phyloP scores from a whole-genome alignment of 352 stramenopile species.

The Phytophthora pinifolia region DNA sequence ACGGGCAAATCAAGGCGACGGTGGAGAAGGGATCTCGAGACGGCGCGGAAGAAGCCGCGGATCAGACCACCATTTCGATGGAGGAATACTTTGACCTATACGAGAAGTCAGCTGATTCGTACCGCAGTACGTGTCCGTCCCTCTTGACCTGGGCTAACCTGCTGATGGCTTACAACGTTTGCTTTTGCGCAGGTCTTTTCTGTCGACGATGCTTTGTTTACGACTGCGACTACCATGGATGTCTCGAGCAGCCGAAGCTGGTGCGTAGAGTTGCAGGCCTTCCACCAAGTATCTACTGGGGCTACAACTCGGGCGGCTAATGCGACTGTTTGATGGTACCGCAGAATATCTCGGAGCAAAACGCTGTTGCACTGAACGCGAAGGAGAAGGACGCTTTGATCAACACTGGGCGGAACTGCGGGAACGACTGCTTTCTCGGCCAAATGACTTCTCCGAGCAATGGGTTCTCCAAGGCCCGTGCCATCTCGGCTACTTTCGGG shows the following conservation, averaged over 20 bases:
- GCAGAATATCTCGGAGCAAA: slow-evolving; percentile 65
- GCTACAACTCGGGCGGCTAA: neutral
- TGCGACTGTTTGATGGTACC: slow-evolving; percentile 7
- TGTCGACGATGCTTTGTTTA: slow-evolving; percentile 84
- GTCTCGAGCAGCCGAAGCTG: slow-evolving; percentile 53
- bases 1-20: slow-evolving; percentile 7
- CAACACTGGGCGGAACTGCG: slow-evolving; percentile 69
- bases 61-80: slow-evolving; percentile 27
- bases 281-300: neutral
- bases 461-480: slow-evolving; percentile 51
- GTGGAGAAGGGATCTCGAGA: slow-evolving; percentile 3
- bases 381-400: slow-evolving; percentile 42
- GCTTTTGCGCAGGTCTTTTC: slow-evolving; percentile 51
- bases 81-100: slow-evolving; percentile 55
- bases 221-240: slow-evolving; percentile 85
- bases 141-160: neutral
- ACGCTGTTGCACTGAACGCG: slow-evolving; percentile 46
- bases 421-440: slow-evolving; percentile 74
- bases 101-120: slow-evolving; percentile 62
- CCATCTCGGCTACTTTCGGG: slow-evolving; percentile 49
- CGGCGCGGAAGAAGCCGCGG: slow-evolving; percentile 1
- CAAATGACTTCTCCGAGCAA: slow-evolving; percentile 35
- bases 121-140: slow-evolving; percentile 46
- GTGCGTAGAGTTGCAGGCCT: slow-evolving; percentile 26
- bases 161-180: neutral